A percentile compares a stretch with the other conserved stretches of the same genome.
Evolutionary conservation across 1,284 basidiomycete genomes (phyloP).

Genomic region (Entoloma clypeatum): DNA sequence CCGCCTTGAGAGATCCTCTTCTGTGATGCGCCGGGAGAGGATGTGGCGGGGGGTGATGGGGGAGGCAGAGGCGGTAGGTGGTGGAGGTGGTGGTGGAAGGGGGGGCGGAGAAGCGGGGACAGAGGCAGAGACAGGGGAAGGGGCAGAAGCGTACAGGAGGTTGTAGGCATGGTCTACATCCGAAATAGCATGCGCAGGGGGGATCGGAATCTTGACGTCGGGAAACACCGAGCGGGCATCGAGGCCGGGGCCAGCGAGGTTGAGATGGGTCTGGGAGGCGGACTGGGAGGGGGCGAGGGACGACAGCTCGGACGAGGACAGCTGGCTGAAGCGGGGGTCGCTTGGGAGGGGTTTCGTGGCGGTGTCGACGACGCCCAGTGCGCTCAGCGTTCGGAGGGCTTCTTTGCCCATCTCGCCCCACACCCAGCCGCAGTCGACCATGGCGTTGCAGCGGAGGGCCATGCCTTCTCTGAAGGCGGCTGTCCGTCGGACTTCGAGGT

Average conservation of each 20-base stretch:
- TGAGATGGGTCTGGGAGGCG: slow-evolving; percentile 47
- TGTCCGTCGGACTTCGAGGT: slow-evolving; percentile 49
- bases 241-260: neutral
- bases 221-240: neutral
- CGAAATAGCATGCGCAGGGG: slow-evolving; percentile 56
- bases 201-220: slow-evolving; percentile 33
- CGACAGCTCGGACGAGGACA: slow-evolving; percentile 44
- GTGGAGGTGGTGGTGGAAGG: slow-evolving; percentile 7
- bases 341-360: slow-evolving; percentile 14
- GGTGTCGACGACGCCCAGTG: slow-evolving; percentile 17
- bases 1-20: slow-evolving; percentile 32
- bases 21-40: slow-evolving; percentile 42
- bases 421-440: slow-evolving; percentile 61
- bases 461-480: slow-evolving; percentile 58
- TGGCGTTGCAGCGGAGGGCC: slow-evolving; percentile 53
- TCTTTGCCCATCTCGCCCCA: slow-evolving; percentile 67
- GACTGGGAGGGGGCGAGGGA: slow-evolving; percentile 65
- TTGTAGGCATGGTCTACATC: slow-evolving; percentile 39
- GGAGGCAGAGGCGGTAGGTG: neutral
- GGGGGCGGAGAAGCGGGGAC: no score
- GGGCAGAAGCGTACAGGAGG: slow-evolving; percentile 6
- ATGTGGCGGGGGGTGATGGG: slow-evolving; percentile 21
- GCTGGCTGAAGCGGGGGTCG: slow-evolving; percentile 19
- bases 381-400: slow-evolving; percentile 33
- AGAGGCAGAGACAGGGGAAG: no score